Percentiles rank a stretch among this genome's conserved stretches.
Conservation (phyloP, 1,284 basidiomycete species). For the Leccinum subrobustum region DNA sequence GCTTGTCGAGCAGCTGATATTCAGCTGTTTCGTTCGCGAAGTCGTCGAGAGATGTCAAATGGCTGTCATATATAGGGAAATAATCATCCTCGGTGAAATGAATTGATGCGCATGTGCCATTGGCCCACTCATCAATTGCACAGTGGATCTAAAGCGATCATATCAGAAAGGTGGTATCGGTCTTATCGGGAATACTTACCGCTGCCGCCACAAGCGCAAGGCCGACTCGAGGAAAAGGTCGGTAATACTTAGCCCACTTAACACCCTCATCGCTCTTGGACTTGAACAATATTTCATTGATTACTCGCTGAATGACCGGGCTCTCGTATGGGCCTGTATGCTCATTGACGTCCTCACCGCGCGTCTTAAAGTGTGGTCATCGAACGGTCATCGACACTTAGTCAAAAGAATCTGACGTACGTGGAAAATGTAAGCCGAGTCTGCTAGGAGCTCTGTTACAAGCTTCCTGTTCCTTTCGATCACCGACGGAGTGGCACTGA, state of each 20-base stretch:
- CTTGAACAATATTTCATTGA: not conserved
- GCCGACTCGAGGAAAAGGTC: not conserved
- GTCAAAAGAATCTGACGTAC: not conserved
- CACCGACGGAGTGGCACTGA: not conserved
- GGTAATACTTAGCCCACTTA: not conserved
- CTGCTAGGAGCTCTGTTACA: not conserved
- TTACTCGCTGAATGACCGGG: not conserved
- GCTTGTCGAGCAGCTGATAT: not conserved
- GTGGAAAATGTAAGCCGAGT: not conserved
- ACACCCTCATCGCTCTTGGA: not conserved
- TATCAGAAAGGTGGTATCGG: not conserved
- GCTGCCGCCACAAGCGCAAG: not conserved
- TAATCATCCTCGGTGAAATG: not conserved
- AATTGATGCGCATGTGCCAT: not conserved
- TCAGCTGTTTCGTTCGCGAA: not conserved
- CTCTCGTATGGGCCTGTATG: not conserved
- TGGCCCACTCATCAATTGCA: not conserved
- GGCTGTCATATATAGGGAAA: not conserved
- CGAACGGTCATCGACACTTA: not conserved
- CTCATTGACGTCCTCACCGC: not conserved
- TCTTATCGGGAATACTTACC: not conserved
- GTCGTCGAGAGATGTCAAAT: not conserved
- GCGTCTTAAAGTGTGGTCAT: not conserved
- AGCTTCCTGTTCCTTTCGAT: not conserved
- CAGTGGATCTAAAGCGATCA: not conserved